Conservation (phyloP, 306 rosid genomes). For the Medicago arabica region DNA sequence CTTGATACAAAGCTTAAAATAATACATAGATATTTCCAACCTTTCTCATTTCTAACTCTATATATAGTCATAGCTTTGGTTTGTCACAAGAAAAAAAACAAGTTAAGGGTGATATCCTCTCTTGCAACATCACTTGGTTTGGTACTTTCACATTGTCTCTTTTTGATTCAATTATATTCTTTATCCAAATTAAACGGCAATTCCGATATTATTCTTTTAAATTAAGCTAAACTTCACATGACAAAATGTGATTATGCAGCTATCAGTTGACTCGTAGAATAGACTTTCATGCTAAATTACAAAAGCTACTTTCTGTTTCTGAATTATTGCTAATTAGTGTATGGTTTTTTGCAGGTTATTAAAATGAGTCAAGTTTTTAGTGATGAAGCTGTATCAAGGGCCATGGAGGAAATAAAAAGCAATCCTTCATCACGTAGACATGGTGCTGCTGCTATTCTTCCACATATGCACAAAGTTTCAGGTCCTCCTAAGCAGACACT, state of each 20-base stretch:
- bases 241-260: conserved; percentile 28
- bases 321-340: neutral
- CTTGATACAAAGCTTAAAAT: neutral
- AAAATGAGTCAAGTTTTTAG: conserved; percentile 44
- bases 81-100: neutral
- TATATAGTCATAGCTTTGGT: conserved; percentile 22
- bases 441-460: conserved; percentile 8
- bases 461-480: conserved; percentile 45
- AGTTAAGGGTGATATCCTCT: neutral
- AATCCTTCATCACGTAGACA: conserved; percentile 36
- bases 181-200: neutral
- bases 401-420: conserved; percentile 37
- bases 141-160: conserved; percentile 23
- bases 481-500: conserved; percentile 51
- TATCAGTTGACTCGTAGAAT: conserved; percentile 23
- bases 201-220: neutral
- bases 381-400: conserved; percentile 18
- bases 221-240: conserved; percentile 22
- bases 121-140: conserved; percentile 9
- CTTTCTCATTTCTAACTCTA: conserved; percentile 14
- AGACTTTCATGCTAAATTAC: conserved; percentile 14
- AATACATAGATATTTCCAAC: neutral
- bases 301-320: conserved; percentile 7
- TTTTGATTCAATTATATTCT: conserved; percentile 23
- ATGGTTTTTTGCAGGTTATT: conserved; percentile 21